These are phyloP conservation scores for Geranomyces variabilis DNA, from an alignment of 192 early-diverging fungal genomes.

Conservation along the genomic window DNA sequence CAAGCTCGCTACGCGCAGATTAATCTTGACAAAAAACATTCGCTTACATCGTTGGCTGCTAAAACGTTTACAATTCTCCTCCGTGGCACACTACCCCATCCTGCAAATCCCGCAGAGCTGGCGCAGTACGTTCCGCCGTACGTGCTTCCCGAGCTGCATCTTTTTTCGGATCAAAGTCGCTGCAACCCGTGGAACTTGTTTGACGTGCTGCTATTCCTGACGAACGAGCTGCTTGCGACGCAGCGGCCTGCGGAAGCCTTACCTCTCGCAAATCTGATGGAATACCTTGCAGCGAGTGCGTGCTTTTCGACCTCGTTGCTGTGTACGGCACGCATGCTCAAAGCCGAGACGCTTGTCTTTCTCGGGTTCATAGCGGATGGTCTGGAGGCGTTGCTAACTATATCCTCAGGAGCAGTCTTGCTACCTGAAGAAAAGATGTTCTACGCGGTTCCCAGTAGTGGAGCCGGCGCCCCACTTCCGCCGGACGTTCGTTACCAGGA, in stretches of 20 bases:
- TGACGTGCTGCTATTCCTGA: conserved; percentile 1
- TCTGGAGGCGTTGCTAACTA: conserved; percentile 15
- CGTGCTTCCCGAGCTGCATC: conserved; percentile 5
- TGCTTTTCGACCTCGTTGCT: conserved; percentile 17
- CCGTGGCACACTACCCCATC: conserved; percentile 19
- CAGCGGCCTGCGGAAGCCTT: conserved; percentile 12
- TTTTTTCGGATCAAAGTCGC: conserved; percentile 21
- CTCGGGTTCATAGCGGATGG: conserved; percentile 21
- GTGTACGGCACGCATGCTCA: conserved; percentile 8
- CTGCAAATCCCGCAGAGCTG: background rate
- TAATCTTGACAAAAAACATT: conserved; percentile 32
- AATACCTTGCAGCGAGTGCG: conserved; percentile 3
- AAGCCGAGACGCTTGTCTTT: conserved; percentile 20
- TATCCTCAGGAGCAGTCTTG: conserved; percentile 17
- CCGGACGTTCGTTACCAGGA: conserved; percentile 21
- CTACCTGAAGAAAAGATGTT: conserved; percentile 18
- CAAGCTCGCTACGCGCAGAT: conserved; percentile 4
- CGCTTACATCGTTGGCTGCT: conserved; percentile 26
- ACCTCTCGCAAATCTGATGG: conserved; percentile 12
- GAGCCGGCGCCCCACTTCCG: conserved; percentile 7
- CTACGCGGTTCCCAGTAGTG: conserved; percentile 11
- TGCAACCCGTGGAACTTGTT: conserved; percentile 5
- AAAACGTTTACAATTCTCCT: conserved; percentile 16
- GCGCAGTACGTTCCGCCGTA: conserved; percentile 20
- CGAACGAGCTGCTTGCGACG: conserved; percentile 18